Conservation (phyloP, 805 yeast species). For the Ogataea kodamae region DNA sequence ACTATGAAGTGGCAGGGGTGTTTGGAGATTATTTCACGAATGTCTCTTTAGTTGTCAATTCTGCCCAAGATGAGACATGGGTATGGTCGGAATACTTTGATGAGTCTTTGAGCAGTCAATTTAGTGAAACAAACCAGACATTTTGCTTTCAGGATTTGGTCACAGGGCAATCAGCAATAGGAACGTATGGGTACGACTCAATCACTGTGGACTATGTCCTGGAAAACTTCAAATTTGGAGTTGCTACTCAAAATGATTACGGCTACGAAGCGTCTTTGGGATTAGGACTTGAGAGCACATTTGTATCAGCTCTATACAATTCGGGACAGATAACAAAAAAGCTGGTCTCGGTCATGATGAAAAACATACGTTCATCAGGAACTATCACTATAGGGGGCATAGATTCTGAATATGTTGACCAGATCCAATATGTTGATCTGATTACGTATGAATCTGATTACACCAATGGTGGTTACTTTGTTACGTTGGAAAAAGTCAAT, state of each 20-base stretch:
- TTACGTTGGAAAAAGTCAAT: constrained; percentile 15
- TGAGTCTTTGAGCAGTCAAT: constrained; percentile 13
- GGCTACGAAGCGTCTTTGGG: constrained; percentile 21
- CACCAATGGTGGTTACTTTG: constrained; percentile 17
- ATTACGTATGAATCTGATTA: constrained; percentile 9
- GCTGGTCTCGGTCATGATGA: constrained; percentile 30
- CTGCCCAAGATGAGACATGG: constrained; percentile 33
- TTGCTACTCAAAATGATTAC: constrained; percentile 17
- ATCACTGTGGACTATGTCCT: constrained; percentile 14
- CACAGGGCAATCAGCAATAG: constrained; percentile 14
- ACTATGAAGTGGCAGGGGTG: constrained; percentile 18
- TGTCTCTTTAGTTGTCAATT: constrained; percentile 28
- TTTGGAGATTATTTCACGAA: constrained; percentile 29
- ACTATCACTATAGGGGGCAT: constrained; percentile 32
- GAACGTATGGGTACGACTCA: constrained; percentile 20
- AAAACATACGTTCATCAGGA: constrained; percentile 25
- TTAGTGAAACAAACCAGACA: constrained; percentile 4
- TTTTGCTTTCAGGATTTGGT: constrained; percentile 14
- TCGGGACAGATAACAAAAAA: constrained; percentile 29
- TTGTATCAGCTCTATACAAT: constrained; percentile 24
- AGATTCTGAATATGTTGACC: constrained; percentile 30
- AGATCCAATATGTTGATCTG: constrained; percentile 19
- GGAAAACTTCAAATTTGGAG: constrained; percentile 19
- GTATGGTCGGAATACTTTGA: constrained; percentile 17
- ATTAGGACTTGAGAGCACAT: constrained; percentile 16